Evolutionary conservation across 306 rosid genomes (phyloP).

Genomic region (Rosa chinensis): DNA sequence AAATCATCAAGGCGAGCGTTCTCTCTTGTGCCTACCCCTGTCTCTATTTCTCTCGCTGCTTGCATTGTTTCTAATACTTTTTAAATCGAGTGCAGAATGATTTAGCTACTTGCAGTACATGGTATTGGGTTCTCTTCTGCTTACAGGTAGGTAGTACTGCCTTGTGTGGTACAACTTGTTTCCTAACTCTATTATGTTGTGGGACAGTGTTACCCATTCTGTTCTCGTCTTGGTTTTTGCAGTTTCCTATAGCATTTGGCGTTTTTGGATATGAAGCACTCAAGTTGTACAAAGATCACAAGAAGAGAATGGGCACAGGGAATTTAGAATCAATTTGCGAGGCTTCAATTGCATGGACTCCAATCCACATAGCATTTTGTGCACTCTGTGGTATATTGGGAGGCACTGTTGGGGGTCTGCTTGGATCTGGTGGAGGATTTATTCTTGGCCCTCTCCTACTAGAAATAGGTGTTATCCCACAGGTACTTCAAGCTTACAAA

Average conservation of each 20-base stretch:
- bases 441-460: constrained; percentile 84
- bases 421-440: constrained; percentile 94
- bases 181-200: background rate
- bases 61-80: background rate
- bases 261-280: constrained; percentile 77
- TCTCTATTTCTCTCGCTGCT: background rate
- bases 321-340: constrained; percentile 60
- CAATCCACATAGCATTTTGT: constrained; percentile 58
- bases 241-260: constrained; percentile 70
- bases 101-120: constrained; percentile 49
- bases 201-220: background rate
- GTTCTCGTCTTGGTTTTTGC: constrained; percentile 16
- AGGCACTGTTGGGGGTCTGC: constrained; percentile 77
- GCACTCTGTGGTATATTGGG: constrained; percentile 77
- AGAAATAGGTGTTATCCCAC: constrained; percentile 91
- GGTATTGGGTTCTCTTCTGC: constrained; percentile 83
- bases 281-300: constrained; percentile 63
- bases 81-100: constrained; percentile 51
- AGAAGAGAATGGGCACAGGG: constrained; percentile 60
- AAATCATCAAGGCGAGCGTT: constrained; percentile 64
- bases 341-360: constrained; percentile 87
- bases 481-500: constrained; percentile 31
- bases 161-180: constrained; percentile 17
- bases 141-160: constrained; percentile 51
- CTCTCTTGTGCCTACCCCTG: constrained; percentile 11